A percentile compares a stretch with the other conserved stretches of the same genome.
phyloP scores from a whole-genome alignment of 139 green algal genomes.

The Tetraselmis chui region DNA sequence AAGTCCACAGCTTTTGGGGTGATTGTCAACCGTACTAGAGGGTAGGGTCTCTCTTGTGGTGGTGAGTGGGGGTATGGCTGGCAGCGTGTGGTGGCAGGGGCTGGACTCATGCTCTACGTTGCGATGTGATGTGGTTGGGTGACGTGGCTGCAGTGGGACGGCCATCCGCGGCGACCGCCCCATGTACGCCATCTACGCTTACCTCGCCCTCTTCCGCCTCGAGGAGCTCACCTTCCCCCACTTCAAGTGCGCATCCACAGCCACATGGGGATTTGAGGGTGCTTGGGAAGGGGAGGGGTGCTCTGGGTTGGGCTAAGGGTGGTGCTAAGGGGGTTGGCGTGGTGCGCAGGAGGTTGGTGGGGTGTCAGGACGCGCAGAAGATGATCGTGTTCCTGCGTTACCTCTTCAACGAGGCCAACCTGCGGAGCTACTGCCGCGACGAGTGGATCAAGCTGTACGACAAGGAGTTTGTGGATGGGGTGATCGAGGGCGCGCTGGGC shows the following conservation, averaged over 20 bases:
- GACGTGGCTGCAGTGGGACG: slow-evolving; percentile 32
- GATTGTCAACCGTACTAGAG: no score
- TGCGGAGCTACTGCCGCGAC: slow-evolving; percentile 45
- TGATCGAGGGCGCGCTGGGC: slow-evolving; percentile 25
- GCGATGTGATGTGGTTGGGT: no score
- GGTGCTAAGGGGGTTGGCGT: background rate
- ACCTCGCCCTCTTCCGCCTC: slow-evolving; percentile 43
- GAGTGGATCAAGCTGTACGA: slow-evolving; percentile 55
- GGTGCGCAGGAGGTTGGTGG: slow-evolving; percentile 45
- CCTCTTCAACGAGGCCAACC: slow-evolving; percentile 44
- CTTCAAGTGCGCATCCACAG: slow-evolving; percentile 25
- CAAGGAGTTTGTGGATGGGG: slow-evolving; percentile 19
- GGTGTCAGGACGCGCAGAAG: slow-evolving; percentile 57
- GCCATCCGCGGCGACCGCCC: slow-evolving; percentile 34
- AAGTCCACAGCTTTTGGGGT: no score
- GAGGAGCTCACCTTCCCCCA: slow-evolving; percentile 40
- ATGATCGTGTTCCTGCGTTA: slow-evolving; percentile 63
- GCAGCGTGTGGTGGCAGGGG: no score
- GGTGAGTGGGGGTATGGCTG: no score
- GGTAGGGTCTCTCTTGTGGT: no score
- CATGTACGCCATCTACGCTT: slow-evolving; percentile 45
- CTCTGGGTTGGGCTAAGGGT: no score
- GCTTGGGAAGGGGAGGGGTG: background rate
- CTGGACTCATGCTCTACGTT: no score
- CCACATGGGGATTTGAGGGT: background rate